Evolutionary conservation across 495 filamentous ascomycete species (phyloP).

Genomic region (Aspergillus biplanus): DNA sequence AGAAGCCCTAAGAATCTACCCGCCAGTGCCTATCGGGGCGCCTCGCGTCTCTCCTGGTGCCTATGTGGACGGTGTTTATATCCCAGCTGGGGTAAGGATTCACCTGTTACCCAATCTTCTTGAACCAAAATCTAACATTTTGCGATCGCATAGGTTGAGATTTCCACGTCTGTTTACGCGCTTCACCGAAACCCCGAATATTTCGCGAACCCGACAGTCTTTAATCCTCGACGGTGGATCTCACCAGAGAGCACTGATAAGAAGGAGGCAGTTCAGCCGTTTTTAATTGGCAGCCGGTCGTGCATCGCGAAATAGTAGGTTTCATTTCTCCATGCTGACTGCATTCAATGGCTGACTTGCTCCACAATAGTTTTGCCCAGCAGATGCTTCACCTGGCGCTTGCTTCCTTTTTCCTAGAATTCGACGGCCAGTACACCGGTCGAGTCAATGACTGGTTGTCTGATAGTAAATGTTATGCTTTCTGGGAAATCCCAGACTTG

Average conservation of each 20-base stretch:
- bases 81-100: constrained; percentile 43
- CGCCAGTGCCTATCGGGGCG: constrained; percentile 51
- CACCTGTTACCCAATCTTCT: not conserved
- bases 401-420: constrained; percentile 31
- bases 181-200: constrained; percentile 35
- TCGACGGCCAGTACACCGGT: constrained; percentile 30
- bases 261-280: constrained; percentile 38
- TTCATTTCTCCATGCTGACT: not conserved
- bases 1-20: constrained; percentile 60
- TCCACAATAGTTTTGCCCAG: constrained; percentile 24
- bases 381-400: constrained; percentile 33
- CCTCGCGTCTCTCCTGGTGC: constrained; percentile 44
- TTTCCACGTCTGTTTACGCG: constrained; percentile 30
- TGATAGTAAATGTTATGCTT: constrained; percentile 32
- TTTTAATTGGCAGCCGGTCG: constrained; percentile 39
- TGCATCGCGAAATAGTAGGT: constrained; percentile 37
- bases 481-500: constrained; percentile 34
- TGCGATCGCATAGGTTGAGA: constrained; percentile 21
- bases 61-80: constrained; percentile 47
- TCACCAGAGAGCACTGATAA: constrained; percentile 29
- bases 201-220: constrained; percentile 34
- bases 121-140: not conserved
- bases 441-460: constrained; percentile 31
- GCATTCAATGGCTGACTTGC: no score
- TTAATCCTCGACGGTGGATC: constrained; percentile 28